Evolutionary conservation across 768 basidiomycete genomes (phyloP), one percentile per base, ranked within the genome.

Genomic region (Lactifluus volemus): DNA sequence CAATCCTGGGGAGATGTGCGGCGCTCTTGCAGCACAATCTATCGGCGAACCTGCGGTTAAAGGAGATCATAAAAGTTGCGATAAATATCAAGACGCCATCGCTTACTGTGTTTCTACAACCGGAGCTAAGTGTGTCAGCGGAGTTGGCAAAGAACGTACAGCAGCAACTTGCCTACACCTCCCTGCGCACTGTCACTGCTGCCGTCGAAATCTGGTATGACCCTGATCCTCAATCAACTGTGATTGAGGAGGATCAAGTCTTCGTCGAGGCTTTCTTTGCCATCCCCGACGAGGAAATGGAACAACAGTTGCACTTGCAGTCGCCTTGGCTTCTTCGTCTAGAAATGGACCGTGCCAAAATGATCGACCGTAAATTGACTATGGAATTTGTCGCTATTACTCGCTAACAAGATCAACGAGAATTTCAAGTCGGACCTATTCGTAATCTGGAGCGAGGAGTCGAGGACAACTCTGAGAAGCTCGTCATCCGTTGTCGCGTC

Each of bases 231-330:
- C 84, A 80, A 7, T 83, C 88, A 0, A 98, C 97, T 32, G 88
- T 96, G 73, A 97, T 99, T 72, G 94, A 96, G 66, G 97, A 98
- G 67, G 97, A 99, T 73, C 77, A 82, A 25, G 84, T 94, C 25
- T 98, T 99, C 70, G 97, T 99, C 59, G 92, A 97, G 69, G 94
- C 94, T 0, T 98, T 98, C 89, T 99, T 98, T 72, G 96, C 95
- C 57, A 98, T 98, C 70, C 97, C 97, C 6, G 97, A 98, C 68
- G 94, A 98, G 70, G 92, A 95, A 53, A 88, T 96, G 61, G 92
- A 96, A 71, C 80, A 83, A 19, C 96, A 96, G 69, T 76, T 97
- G 2, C 88, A 92, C 65, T 78, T 93, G 1, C 92, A 95, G 71
- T 98, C 97, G 1, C 94, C 95, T 0, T 99, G 97, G 97, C 78